Percentiles rank a stretch among this genome's conserved stretches.
These are phyloP conservation scores for Heterobasidion parviporum DNA, from an alignment of 1,284 basidiomycete genomes.

Conservation along the genomic window DNA sequence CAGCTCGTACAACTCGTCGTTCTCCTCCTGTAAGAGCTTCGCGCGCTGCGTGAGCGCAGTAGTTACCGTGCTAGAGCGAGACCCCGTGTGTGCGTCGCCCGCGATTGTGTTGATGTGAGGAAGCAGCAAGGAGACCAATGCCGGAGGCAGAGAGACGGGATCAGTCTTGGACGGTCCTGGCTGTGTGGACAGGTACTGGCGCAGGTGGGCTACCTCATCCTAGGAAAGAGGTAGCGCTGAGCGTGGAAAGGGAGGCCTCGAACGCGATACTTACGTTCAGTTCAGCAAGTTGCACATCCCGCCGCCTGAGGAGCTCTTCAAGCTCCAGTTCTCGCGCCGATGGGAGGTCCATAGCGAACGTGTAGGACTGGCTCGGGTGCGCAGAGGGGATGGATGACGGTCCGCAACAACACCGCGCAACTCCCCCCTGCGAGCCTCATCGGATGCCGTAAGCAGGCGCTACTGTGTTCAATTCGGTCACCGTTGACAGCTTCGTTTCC, in stretches of 20 bases:
- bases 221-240: slow-evolving; percentile 21
- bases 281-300: slow-evolving; percentile 61
- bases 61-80: slow-evolving; percentile 49
- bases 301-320: slow-evolving; percentile 60
- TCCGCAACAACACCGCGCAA: background rate
- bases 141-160: slow-evolving; percentile 56
- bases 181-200: slow-evolving; percentile 52
- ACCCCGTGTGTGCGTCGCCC: slow-evolving; percentile 25
- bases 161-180: slow-evolving; percentile 50
- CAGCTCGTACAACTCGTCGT: slow-evolving; percentile 71
- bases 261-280: slow-evolving; percentile 47
- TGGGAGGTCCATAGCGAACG: slow-evolving; percentile 53
- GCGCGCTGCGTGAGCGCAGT: slow-evolving; percentile 64
- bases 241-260: slow-evolving; percentile 5
- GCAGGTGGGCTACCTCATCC: slow-evolving; percentile 63
- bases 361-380: background rate
- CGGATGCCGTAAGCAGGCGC: slow-evolving; percentile 10
- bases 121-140: slow-evolving; percentile 55
- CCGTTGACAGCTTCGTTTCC: background rate
- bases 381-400: background rate
- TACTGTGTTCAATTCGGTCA: background rate
- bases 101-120: slow-evolving; percentile 45
- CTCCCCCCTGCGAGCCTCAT: background rate
- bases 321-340: slow-evolving; percentile 69
- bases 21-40: slow-evolving; percentile 69